Conservation (phyloP, 1,284 basidiomycete genomes). For the Trichosporon sp. region DNA sequence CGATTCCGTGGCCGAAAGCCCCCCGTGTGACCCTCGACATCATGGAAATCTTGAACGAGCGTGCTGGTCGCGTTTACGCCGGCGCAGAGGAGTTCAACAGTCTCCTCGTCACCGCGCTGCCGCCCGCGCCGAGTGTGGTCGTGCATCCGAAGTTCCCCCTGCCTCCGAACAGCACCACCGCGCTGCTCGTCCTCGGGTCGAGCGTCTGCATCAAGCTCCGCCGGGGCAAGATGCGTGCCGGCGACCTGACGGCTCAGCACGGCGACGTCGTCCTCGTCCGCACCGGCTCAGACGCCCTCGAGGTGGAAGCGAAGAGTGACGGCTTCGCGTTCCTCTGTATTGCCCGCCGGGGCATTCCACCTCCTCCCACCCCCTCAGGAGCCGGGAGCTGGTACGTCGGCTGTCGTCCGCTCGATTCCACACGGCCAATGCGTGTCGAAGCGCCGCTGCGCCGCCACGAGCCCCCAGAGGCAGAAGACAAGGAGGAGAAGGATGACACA, state of each 20-base stretch:
- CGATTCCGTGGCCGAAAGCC: conserved; percentile 36
- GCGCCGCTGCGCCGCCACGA: conserved; percentile 4
- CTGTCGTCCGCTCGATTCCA: conserved; percentile 24
- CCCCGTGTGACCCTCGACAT: conserved; percentile 32
- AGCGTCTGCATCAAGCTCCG: conserved; percentile 30
- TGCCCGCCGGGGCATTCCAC: background rate
- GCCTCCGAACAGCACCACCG: conserved; percentile 26
- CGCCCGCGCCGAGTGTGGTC: conserved; percentile 29
- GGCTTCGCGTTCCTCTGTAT: conserved; percentile 49
- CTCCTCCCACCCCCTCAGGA: background rate
- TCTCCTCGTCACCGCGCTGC: conserved; percentile 41
- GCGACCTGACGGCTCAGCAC: conserved; percentile 44
- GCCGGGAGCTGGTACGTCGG: conserved; percentile 27
- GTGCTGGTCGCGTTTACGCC: conserved; percentile 41
- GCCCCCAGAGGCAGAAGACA: background rate
- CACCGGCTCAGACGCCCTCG: conserved; percentile 38
- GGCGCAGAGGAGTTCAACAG: conserved; percentile 47
- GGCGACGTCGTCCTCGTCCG: conserved; percentile 47
- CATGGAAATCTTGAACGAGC: conserved; percentile 45
- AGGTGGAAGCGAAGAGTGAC: conserved; percentile 40
- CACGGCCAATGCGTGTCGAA: conserved; percentile 23
- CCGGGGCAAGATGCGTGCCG: conserved; percentile 26
- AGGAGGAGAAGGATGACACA: background rate
- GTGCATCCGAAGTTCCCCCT: conserved; percentile 22
- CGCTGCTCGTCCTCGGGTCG: conserved; percentile 42